Evolutionary conservation across 148 eudicot genomes (phyloP).

Genomic region (Vaccinium vitisidaea): DNA sequence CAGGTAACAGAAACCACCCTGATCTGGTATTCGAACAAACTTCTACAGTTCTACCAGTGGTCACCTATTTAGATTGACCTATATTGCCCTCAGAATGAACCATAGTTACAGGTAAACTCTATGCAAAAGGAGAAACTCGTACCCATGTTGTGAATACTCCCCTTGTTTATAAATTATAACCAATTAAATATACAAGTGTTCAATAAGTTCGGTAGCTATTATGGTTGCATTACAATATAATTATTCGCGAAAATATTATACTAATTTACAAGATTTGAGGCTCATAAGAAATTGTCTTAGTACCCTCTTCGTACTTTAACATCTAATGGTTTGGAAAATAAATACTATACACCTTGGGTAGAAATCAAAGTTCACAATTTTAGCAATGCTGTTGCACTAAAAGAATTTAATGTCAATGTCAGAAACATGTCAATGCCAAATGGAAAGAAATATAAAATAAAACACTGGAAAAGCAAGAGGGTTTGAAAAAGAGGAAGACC

Average conservation of each 20-base stretch:
- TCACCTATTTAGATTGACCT: not conserved
- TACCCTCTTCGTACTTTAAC: too few species aligned
- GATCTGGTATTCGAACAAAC: not conserved
- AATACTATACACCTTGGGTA: too few species aligned
- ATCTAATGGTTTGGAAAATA: too few species aligned
- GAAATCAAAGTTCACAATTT: not conserved
- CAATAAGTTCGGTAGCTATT: not conserved
- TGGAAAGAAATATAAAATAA: not conserved
- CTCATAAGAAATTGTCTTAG: too few species aligned
- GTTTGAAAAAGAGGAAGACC: not conserved
- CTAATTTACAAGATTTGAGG: too few species aligned
- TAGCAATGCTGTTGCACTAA: not conserved
- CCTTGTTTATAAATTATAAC: too few species aligned
- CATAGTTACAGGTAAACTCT: too few species aligned
- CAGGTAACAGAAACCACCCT: not conserved
- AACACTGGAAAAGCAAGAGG: not conserved
- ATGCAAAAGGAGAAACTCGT: too few species aligned
- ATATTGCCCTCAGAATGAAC: too few species aligned
- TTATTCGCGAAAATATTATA: too few species aligned
- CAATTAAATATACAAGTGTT: not conserved
- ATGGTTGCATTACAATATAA: not conserved
- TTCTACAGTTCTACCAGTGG: not conserved
- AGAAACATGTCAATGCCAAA: not conserved
- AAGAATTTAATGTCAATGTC: not conserved
- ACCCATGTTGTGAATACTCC: not conserved